These are phyloP conservation scores for Glycine latifolia DNA, from an alignment of 306 rosid genomes.

Conservation along the genomic window DNA sequence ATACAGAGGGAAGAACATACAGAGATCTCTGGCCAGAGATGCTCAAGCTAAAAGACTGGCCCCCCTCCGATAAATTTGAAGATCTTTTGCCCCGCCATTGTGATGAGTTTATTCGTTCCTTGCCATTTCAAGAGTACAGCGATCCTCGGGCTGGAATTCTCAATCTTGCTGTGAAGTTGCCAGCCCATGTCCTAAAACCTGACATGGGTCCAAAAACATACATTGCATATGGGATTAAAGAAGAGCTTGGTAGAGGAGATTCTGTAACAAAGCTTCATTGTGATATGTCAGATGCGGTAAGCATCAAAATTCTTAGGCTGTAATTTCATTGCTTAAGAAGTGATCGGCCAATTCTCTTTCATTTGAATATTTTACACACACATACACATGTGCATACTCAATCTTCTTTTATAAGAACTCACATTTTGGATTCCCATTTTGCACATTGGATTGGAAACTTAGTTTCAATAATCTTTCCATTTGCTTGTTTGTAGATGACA, in stretches of 20 bases:
- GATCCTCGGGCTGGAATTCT: constrained; percentile 82
- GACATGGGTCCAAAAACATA: constrained; percentile 96
- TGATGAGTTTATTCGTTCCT: constrained; percentile 77
- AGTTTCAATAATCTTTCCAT: background rate
- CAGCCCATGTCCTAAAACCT: constrained; percentile 72
- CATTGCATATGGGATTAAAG: constrained; percentile 76
- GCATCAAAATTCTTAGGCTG: constrained; percentile 49
- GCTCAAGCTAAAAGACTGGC: constrained; percentile 97
- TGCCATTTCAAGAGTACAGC: constrained; percentile 85
- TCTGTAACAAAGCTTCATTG: constrained; percentile 93
- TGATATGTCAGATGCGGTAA: constrained; percentile 94
- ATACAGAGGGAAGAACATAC: constrained; percentile 75
- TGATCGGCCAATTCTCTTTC: background rate
- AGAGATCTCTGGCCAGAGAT: constrained; percentile 85
- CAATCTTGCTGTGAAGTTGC: constrained; percentile 90
- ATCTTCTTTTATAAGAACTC: background rate
- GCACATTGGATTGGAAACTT: constrained; percentile 22
- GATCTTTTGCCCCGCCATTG: constrained; percentile 90
- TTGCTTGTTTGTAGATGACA: constrained; percentile 11
- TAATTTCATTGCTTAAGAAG: constrained; percentile 27
- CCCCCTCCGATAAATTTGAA: constrained; percentile 89
- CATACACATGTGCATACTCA: background rate
- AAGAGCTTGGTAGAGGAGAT: constrained; percentile 94
- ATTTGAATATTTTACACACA: constrained; percentile 15
- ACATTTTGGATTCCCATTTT: constrained; percentile 15